Base-by-base conservation (phyloP, 495 filamentous ascomycete genomes). In the Lophiotrema nucula region DNA sequence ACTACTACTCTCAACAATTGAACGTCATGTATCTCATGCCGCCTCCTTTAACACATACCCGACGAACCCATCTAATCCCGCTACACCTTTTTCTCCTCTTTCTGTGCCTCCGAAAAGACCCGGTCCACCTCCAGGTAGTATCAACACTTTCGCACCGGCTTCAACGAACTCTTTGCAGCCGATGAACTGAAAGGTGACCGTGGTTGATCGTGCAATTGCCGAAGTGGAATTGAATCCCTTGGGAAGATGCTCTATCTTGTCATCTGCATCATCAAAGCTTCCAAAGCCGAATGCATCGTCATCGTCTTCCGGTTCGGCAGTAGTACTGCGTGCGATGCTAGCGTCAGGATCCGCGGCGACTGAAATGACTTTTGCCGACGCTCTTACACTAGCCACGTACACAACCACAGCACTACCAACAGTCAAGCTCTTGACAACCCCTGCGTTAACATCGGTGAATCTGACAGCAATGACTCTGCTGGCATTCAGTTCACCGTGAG, bases 311-410 rank as follows among this genome's bases (percentile, higher is more conserved):
- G 81, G 45, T 82, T 83, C 41, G 88, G 13, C 79, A 80, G 10
- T 47, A 25, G 41, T 38, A 10, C 10, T 25, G 11, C 16, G 47
- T 49, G 39, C 53, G 12, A 15, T 50, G 39, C 35, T 44, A 16
- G 25, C 37, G n/a, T 19, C 44, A 21, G 69, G 69, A 8, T 75
- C 70, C 4, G 76, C 63, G 6, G 68, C 73, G 60, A 83, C 79
- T 27, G 80, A 76, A 4, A 83, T 67, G 2, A 96, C 81, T 52
- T 86, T 82, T 11, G 90, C 91, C 0, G 85, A 79, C 1, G 90
- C 83, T 15, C 93, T 81, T n/a, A 97, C 84, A 67, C 89, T 96
- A 13, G 87, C 89, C 31, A 90, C 84, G 61, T 96, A 96, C 0
- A 88, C 81, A 15, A 90, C 88, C 1, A 93, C 88, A 21, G 87